These are phyloP conservation scores for Calonectria hongkongensis DNA, from an alignment of 2,329 filamentous ascomycete species.

Conservation along the genomic window DNA sequence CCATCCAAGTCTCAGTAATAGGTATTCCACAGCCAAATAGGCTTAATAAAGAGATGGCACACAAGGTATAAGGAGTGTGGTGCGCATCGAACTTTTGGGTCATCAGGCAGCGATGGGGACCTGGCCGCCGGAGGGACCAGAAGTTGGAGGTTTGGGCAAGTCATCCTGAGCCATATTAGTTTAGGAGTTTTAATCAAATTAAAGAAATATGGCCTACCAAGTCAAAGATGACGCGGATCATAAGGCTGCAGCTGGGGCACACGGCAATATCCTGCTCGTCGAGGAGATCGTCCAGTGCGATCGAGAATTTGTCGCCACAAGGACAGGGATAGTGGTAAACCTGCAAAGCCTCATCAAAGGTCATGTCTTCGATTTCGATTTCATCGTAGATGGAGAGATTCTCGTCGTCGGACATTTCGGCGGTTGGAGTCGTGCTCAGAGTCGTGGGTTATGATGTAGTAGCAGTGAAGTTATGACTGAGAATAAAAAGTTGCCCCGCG, in stretches of 20 bases:
- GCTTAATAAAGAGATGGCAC: neutral
- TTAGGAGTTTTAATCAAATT: neutral
- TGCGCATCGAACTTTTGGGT: slow-evolving; percentile 6
- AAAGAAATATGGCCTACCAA: slow-evolving; percentile 71
- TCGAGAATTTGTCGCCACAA: slow-evolving; percentile 97
- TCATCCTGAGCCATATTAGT: slow-evolving; percentile 61
- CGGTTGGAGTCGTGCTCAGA: neutral
- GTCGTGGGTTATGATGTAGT: slow-evolving; percentile 19
- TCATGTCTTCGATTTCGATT: slow-evolving; percentile 99
- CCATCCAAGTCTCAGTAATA: neutral
- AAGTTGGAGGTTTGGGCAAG: slow-evolving; percentile 63
- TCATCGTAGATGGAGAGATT: slow-evolving; percentile 91
- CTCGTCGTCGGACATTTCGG: slow-evolving; percentile 77
- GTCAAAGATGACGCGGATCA: slow-evolving; percentile 97
- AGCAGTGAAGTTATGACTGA: slow-evolving; percentile 31
- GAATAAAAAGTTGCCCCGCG: slow-evolving; percentile 53
- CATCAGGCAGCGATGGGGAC: slow-evolving; percentile 64
- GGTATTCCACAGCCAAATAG: no score
- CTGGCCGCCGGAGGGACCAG: slow-evolving; percentile 57
- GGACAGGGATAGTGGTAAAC: slow-evolving; percentile 98
- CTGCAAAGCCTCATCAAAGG: slow-evolving; percentile 86
- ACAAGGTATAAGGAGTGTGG: neutral
- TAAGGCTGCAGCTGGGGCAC: slow-evolving; percentile 96
- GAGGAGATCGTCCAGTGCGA: slow-evolving; percentile 86
- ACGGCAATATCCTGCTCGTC: slow-evolving; percentile 97